Conservation (phyloP, 257 asterid genomes). For the Petunia axillaris region DNA sequence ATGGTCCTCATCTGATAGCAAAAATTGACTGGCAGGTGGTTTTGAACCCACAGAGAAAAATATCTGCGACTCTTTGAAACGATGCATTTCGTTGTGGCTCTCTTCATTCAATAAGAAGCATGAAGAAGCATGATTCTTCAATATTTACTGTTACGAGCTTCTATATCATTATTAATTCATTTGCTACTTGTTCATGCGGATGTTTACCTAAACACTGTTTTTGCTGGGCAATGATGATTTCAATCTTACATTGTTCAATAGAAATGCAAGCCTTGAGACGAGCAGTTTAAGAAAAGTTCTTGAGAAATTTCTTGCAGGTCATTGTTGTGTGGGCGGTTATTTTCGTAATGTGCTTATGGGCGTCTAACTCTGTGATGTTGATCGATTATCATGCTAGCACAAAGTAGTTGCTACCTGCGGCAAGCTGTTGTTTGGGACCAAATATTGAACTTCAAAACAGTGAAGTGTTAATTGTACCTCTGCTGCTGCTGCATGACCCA, state of each 20-base stretch:
- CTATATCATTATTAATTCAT: background rate
- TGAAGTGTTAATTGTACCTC: too few species aligned
- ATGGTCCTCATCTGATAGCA: too few species aligned
- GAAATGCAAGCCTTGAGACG: background rate
- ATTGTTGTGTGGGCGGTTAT: background rate
- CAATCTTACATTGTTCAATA: background rate
- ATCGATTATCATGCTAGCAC: background rate
- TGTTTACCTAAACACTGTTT: background rate
- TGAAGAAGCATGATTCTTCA: background rate
- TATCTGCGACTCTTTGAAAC: background rate
- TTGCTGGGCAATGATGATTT: background rate
- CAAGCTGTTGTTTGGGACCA: too few species aligned
- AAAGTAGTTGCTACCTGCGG: background rate
- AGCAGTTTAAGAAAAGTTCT: too few species aligned
- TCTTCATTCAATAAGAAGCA: conserved; percentile 6
- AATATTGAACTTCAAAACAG: too few species aligned
- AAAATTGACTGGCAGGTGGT: background rate
- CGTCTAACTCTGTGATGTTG: background rate
- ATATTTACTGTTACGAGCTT: background rate
- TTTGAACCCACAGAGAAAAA: background rate
- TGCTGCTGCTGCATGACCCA: too few species aligned
- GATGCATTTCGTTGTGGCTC: background rate
- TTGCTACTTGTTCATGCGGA: background rate
- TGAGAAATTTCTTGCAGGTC: background rate
- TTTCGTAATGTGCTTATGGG: background rate